Base-by-base conservation (phyloP, 1,139 yeast genomes). In the Debaryomyces psychrophilus region DNA sequence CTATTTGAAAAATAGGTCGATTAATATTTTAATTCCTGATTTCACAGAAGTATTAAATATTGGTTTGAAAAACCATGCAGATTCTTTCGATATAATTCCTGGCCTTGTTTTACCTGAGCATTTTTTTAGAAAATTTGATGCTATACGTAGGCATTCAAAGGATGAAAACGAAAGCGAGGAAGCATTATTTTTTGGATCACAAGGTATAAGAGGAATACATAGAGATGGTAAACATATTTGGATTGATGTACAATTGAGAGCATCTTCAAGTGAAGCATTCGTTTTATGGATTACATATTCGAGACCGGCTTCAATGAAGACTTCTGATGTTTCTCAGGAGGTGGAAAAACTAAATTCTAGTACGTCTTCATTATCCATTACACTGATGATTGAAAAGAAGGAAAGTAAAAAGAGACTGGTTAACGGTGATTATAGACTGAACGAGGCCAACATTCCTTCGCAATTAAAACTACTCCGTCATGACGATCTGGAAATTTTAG, bases 221-320 rank as follows among this genome's bases (percentile, higher is more conserved):
- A 64, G 82, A 34, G 93, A 87, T 63, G 96, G 96, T 0, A 71
- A 79, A 22, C 47, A 57, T 1, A 65, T 90, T 8, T 77, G 73
- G 48, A 76, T 92, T 36, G 97, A 92, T 65, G 82, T 88, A 9
- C 97, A 92, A 64, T 64, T 90, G 41, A 75, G 97, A 49, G 89
- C 89, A 4, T 74, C 88, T 15, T 77, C 81, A 18, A 62, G 71
- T 17, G 82, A 81, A 27, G 73, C 83, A 4, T 77, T 79, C 51
- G 84, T 89, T 2, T 64, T 90, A 18, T 92, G 97, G 97, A 76
- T 92, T n/a, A 89, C 97, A 0, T 90, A 87, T 61, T 85, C 95
- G 0, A 77, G 90, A 55, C 65, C 63, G 38, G 51, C 62, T 23
- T 54, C 23, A 11, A 18, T 57, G 41, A 63, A 60, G 41, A 45